Evolutionary conservation across 352 stramenopile species (phyloP), one percentile per base, ranked within the genome.

Genomic region (Pythium insidiosum): DNA sequence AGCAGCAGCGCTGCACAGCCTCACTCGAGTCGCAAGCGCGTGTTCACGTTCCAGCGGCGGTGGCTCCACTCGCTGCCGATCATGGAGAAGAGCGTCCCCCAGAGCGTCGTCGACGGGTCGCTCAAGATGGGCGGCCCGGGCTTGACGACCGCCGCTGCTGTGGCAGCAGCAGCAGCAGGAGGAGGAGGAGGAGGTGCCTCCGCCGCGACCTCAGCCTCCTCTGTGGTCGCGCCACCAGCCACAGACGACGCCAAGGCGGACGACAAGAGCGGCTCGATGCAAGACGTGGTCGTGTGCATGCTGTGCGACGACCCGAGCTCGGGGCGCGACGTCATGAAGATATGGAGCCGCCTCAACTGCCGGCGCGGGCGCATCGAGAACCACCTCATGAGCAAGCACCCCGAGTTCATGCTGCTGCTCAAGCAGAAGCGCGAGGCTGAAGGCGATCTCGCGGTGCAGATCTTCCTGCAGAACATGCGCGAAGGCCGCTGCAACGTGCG

Each of bases 41-140:
- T 88, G 33, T 88, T 88, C 48, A 81, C 74, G 38, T 88, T 88
- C 56, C 76, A 88, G 52, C 85, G 84, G 56, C 62, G 76, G 16
- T 88, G 76, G 76, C 52, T 86, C 34, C 71, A 86, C 47, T 72
- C 76, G 44, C 66, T 88, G n/a, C 76, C 76, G 22, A 88, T 88
- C 43, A 69, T 84, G 30, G 73, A 88, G 60, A 79, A 75, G 22
- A 61, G 65, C n/a, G 47, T 86, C 2, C 51, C 67, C 0, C 68
- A 73, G n/a, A 49, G 43, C 25, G 50, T 61, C 9, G 37, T 70
- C 25, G 52, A 66, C 12, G 47, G n/a, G n/a, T n/a, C n/a, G n/a
- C n/a, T n/a, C n/a, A n/a, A n/a, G n/a, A n/a, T n/a, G n/a, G n/a
- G n/a, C n/a, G n/a, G n/a, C n/a, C n/a, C n/a, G n/a, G n/a, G n/a